These are phyloP conservation scores for Populus tomentosa DNA, from an alignment of 441 rosid genomes.

Conservation along the genomic window DNA sequence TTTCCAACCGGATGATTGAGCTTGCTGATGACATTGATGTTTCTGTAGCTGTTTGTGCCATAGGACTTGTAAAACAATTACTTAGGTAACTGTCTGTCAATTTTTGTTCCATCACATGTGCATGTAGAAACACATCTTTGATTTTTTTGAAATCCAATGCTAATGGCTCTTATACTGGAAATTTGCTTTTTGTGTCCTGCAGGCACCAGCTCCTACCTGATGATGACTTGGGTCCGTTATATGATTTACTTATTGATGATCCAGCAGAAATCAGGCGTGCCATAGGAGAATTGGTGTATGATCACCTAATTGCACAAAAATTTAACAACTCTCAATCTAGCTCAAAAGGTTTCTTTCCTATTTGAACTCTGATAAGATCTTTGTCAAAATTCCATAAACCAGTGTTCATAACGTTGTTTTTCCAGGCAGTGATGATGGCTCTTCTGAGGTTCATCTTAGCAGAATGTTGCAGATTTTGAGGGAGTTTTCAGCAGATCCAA, in stretches of 20 bases:
- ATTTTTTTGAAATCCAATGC: background rate
- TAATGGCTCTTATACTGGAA: conserved; percentile 11
- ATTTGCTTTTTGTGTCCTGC: conserved; percentile 23
- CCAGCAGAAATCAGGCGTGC: conserved; percentile 97
- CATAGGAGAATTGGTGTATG: conserved; percentile 94
- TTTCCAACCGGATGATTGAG: conserved; percentile 97
- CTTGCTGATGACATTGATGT: conserved; percentile 98
- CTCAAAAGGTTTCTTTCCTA: conserved; percentile 52
- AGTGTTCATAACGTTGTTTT: conserved; percentile 24
- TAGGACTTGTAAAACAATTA: conserved; percentile 93
- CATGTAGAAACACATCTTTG: background rate
- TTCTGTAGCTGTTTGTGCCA: conserved; percentile 90
- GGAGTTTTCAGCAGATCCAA: conserved; percentile 93
- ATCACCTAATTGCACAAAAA: conserved; percentile 96
- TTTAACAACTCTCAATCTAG: conserved; percentile 67
- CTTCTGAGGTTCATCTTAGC: conserved; percentile 81
- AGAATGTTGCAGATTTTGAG: conserved; percentile 95
- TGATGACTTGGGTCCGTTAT: conserved; percentile 95
- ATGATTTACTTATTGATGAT: conserved; percentile 94
- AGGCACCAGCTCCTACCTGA: conserved; percentile 97
- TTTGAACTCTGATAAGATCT: conserved; percentile 18
- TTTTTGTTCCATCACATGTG: background rate
- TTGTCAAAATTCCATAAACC: conserved; percentile 15
- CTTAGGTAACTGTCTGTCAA: conserved; percentile 52
- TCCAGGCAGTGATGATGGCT: conserved; percentile 59